Percentiles rank a stretch among this genome's conserved stretches.
Evolutionary conservation across 352 stramenopile species (phyloP).

Genomic region (Chrysophaeum taylorii): DNA sequence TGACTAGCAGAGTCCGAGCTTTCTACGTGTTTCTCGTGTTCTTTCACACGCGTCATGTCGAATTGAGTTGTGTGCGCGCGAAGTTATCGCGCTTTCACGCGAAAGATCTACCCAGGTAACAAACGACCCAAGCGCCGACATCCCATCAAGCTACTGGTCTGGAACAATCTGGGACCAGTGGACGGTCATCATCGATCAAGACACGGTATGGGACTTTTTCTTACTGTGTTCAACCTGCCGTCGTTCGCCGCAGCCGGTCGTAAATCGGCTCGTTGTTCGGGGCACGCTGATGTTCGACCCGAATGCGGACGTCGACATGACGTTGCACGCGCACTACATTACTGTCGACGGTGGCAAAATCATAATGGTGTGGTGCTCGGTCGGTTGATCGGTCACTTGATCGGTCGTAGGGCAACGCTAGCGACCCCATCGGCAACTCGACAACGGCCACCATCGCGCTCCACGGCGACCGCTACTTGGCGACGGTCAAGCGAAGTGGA

Average conservation of each 20-base stretch:
- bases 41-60: no score
- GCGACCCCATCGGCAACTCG: conserved; percentile 15
- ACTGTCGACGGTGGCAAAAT: conserved; percentile 15
- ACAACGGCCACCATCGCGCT: conserved; percentile 17
- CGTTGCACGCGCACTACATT: conserved; percentile 16
- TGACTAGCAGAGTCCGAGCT: no score
- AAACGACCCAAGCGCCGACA: conserved; percentile 14
- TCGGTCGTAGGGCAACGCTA: conserved; percentile 13
- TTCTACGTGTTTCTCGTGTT: no score
- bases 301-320: conserved; percentile 4
- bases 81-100: no score
- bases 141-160: conserved; percentile 12
- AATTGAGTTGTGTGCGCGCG: no score
- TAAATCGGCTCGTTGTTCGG: conserved; percentile 17
- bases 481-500: not conserved
- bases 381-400: no score
- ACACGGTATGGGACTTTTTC: no score
- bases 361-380: no score
- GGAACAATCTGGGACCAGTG: conserved; percentile 19
- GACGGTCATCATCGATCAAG: conserved; percentile 15
- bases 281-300: conserved; percentile 14
- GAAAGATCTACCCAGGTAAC: no score
- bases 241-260: no score
- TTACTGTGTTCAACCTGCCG: no score
- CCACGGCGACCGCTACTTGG: conserved; percentile 22